Conservation (phyloP, 2,329 filamentous ascomycete genomes). For the Penicillium sumatraense region DNA sequence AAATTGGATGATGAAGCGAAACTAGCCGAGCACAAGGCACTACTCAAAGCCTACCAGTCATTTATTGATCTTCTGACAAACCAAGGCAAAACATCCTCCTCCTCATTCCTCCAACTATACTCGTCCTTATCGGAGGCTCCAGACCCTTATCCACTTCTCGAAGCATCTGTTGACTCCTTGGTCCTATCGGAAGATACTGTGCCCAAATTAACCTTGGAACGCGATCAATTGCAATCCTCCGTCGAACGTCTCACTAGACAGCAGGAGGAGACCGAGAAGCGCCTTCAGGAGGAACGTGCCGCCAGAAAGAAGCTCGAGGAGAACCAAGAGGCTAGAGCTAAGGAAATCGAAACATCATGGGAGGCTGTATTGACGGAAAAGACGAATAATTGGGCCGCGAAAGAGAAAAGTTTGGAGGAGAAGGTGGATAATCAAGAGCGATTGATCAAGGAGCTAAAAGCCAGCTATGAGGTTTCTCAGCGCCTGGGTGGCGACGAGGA, state of each 20-base stretch:
- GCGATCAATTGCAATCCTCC: slow-evolving; percentile 80
- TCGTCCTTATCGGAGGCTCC: slow-evolving; percentile 92
- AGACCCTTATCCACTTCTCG: slow-evolving; percentile 93
- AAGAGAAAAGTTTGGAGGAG: slow-evolving; percentile 87
- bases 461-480: slow-evolving; percentile 95
- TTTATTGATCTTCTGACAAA: slow-evolving; percentile 97
- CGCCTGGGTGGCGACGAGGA: slow-evolving; percentile 74
- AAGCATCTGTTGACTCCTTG: slow-evolving; percentile 93
- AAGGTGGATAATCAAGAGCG: slow-evolving; percentile 94
- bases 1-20: slow-evolving; percentile 91
- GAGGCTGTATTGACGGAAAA: slow-evolving; percentile 88
- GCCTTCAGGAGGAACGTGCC: slow-evolving; percentile 76
- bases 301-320: slow-evolving; percentile 77
- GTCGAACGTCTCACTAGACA: slow-evolving; percentile 76
- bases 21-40: slow-evolving; percentile 81
- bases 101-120: slow-evolving; percentile 90
- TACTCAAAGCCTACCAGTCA: slow-evolving; percentile 94
- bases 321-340: slow-evolving; percentile 76
- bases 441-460: slow-evolving; percentile 90
- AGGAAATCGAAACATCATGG: slow-evolving; percentile 91
- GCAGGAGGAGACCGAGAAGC: slow-evolving; percentile 79
- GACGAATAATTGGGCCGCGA: slow-evolving; percentile 93
- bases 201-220: slow-evolving; percentile 86
- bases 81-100: slow-evolving; percentile 92
- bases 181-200: slow-evolving; percentile 90